Percentiles rank a stretch among this genome's conserved stretches.
Evolutionary conservation across 1,284 basidiomycete genomes (phyloP).

Genomic region (Ceratorhiza oryzae-sativae): DNA sequence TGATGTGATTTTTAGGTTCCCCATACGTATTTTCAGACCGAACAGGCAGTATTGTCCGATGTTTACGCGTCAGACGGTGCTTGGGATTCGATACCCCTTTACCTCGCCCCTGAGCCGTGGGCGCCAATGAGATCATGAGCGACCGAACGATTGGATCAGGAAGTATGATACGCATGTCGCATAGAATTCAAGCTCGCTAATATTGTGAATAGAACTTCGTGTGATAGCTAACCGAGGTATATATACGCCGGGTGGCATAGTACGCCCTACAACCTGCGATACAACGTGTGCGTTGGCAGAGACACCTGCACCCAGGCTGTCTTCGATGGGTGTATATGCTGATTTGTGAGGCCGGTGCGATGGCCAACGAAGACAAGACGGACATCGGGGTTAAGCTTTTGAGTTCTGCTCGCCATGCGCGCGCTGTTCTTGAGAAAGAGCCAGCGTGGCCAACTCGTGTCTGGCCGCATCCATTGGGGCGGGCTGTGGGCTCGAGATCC

Average conservation of each 20-base stretch:
- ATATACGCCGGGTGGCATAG: neutral
- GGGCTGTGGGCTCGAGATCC: slow-evolving; percentile 26
- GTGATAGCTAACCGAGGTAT: slow-evolving; percentile 9
- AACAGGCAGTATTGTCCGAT: neutral
- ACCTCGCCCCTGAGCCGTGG: neutral
- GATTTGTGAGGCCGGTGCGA: neutral
- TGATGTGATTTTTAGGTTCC: neutral
- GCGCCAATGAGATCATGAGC: neutral
- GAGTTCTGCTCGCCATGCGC: neutral
- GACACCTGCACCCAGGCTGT: neutral
- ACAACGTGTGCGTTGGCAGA: slow-evolving; percentile 4
- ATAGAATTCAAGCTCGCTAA: neutral
- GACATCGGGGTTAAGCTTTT: slow-evolving; percentile 23
- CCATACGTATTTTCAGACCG: neutral
- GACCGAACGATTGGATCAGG: neutral
- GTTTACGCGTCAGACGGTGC: neutral
- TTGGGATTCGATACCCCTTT: neutral
- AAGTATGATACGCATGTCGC: slow-evolving; percentile 7
- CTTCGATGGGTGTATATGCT: slow-evolving; percentile 4
- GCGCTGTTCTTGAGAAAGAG: slow-evolving; percentile 6
- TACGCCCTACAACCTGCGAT: neutral
- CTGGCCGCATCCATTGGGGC: slow-evolving; percentile 21
- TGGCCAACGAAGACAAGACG: neutral
- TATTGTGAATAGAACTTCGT: neutral
- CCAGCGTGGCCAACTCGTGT: slow-evolving; percentile 33